These are phyloP conservation scores for Silene coronaria DNA, from an alignment of 179 eudicot species.

Conservation along the genomic window DNA sequence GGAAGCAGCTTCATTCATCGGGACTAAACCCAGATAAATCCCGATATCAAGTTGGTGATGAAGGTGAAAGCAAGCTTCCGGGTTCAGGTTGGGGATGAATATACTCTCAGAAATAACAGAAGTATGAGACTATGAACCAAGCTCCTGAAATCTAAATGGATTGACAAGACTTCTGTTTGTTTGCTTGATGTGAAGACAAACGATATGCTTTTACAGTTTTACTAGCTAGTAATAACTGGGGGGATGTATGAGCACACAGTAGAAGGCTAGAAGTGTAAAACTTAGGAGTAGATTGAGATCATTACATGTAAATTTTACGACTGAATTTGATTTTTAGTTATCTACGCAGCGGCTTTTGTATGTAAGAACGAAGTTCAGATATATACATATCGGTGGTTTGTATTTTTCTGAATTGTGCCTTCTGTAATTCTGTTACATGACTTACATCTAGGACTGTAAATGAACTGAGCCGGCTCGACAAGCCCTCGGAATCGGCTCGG, in stretches of 20 bases:
- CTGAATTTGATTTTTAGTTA: not conserved
- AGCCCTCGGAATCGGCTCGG: no score
- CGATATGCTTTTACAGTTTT: not conserved
- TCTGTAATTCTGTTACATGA: no score
- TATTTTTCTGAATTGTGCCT: no score
- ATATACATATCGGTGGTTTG: no score
- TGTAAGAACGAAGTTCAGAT: no score
- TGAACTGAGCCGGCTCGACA: no score
- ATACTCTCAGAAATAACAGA: not conserved
- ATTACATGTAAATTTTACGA: slow-evolving; percentile 9
- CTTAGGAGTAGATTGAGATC: not conserved
- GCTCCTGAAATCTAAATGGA: not conserved
- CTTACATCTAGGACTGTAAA: no score
- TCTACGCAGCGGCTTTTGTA: no score
- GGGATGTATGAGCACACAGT: not conserved
- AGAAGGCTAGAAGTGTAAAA: not conserved
- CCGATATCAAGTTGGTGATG: slow-evolving; percentile 58
- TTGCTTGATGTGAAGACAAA: not conserved
- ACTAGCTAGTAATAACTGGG: not conserved
- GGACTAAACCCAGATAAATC: slow-evolving; percentile 39
- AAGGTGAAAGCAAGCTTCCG: slow-evolving; percentile 15
- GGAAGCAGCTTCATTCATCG: slow-evolving; percentile 62
- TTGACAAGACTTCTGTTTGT: not conserved
- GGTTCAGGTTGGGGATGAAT: not conserved
- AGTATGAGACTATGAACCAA: not conserved